Base-by-base conservation (phyloP, 371 early-diverging fungal species). In the Mortierella sp. region DNA sequence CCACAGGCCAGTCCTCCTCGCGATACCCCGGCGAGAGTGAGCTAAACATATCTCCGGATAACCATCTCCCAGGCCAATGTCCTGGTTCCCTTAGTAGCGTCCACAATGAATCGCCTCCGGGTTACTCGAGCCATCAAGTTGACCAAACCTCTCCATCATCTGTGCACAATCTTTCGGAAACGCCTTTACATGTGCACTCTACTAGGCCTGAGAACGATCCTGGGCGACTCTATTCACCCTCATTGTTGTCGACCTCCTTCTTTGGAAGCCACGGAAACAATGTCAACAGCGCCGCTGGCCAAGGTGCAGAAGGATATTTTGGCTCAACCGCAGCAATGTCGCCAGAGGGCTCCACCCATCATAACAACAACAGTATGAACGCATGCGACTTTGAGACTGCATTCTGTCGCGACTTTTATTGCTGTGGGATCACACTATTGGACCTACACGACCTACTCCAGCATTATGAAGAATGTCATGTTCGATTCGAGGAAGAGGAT, bases 381-480 rank as follows among this genome's bases (percentile, higher is more conserved):
- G 53, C 62, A 27, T 86, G 89, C 48, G 89, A 91, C 31, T 84
- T 96, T 13, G 96, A 96, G 72, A 89, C 90, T 56, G 80, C 86
- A 40, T 96, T 91, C 77, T 96, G 95, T 80, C 92, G 94, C 67
- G 91, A 95, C 81, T 96, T 95, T 80, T 80, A 83, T 57, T 96
- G 96, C 83, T 96, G 96, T 79, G 96, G 95, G 34, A 71, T 90
- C 40, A 77, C 86, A 24, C 85, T 96, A 51, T 80, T 82, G 44
- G 91, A 92, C 80, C 82, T 96, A 39, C 95, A 95, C 79, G 95
- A 93, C 57, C 86, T 96, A 49, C 79, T 95, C 29, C 92, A 94
- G 61, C 96, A 96, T 79, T 95, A 93, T 79, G 96, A 96, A 81
- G 95, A 95, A 68, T 87, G 85, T 63, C 96, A 96, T 72, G 95